Evolutionary conservation across 2,329 filamentous ascomycete genomes (phyloP), one percentile per base, ranked within the genome.

Genomic region (Colletotrichum tamarilloi): DNA sequence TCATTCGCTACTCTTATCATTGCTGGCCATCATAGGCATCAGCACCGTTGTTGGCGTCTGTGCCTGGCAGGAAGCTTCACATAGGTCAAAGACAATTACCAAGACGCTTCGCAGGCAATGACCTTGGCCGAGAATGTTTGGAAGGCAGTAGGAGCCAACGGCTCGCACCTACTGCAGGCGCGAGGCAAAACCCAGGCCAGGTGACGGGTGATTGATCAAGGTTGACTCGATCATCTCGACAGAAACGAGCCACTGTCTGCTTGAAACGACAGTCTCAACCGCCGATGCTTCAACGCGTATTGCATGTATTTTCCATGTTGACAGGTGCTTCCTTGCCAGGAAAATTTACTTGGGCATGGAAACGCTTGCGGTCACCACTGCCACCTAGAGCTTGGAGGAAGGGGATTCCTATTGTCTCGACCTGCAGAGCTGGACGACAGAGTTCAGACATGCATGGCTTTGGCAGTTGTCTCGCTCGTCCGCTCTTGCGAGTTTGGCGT

Each of bases 181-280:
- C 24, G 60, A 68, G 58, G 65, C 53, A 58, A 68, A 55, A 53
- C 46, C 38, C 57, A 59, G 58, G 49, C 58, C 52, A 72, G 58
- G 64, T 68, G 65, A 30, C 52, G 56, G 38, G 24, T 42, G 38
- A 19, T 42, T 42, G 38, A 42, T n/a, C 24, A 30, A n/a, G 58
- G 14, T 24, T 42, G 63, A 26, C 30, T 68, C 59, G 59, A 69
- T 73, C 42, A 22, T 49, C 53, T 73, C 49, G 59, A 69, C 49
- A 55, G 65, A 69, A 72, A 69, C 66, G 42, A 32, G 38, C 55
- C 55, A 32, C 24, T 38, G 59, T 70, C 70, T 70, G 70, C 60
- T 73, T 68, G 70, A 73, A 73, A 73, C 70, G 58, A 60, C 42
- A 16, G 56, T 73, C 66, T 55, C 70, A 64, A 56, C 64, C 64